Evolutionary conservation across 2,329 filamentous ascomycete genomes (phyloP).

Genomic region (Beauveria caledonica): DNA sequence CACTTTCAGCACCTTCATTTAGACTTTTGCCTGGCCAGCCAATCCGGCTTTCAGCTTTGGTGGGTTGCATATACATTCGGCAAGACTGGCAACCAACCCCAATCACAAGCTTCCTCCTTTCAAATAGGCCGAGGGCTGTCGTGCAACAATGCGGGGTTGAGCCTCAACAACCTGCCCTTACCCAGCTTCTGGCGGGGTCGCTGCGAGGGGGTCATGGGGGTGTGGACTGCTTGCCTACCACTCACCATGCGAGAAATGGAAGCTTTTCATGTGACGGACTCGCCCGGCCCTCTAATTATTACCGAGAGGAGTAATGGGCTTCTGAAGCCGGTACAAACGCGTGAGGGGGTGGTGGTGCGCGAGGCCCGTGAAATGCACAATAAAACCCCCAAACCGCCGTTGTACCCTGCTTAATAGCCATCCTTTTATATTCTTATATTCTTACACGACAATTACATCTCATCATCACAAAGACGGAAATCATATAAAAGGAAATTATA

Average conservation of each 20-base stretch:
- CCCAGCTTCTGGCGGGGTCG: not conserved
- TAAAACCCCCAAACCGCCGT: not conserved
- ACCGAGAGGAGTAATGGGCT: not conserved
- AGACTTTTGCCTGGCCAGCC: not conserved
- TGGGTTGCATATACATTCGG: too few species aligned
- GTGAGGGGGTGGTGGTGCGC: not conserved
- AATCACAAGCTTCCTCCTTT: not conserved
- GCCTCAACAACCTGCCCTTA: not conserved
- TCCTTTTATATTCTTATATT: not conserved
- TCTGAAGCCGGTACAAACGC: not conserved
- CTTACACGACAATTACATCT: not conserved
- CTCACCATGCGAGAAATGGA: not conserved
- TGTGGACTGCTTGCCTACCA: not conserved
- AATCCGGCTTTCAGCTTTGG: too few species aligned
- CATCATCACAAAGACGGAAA: not conserved
- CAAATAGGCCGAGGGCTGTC: not conserved
- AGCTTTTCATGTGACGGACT: slow-evolving; percentile 8
- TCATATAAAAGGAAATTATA: too few species aligned
- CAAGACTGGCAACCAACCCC: not conserved
- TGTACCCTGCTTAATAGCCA: too few species aligned
- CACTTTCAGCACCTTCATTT: not conserved
- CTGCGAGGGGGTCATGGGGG: too few species aligned
- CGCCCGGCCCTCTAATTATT: not conserved
- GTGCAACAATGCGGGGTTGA: slow-evolving; percentile 1
- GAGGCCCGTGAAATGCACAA: not conserved